Percentiles rank a stretch among this genome's conserved stretches.
Evolutionary conservation across 2,329 filamentous ascomycete genomes (phyloP).

Genomic region (Cladophialophora bantiana): DNA sequence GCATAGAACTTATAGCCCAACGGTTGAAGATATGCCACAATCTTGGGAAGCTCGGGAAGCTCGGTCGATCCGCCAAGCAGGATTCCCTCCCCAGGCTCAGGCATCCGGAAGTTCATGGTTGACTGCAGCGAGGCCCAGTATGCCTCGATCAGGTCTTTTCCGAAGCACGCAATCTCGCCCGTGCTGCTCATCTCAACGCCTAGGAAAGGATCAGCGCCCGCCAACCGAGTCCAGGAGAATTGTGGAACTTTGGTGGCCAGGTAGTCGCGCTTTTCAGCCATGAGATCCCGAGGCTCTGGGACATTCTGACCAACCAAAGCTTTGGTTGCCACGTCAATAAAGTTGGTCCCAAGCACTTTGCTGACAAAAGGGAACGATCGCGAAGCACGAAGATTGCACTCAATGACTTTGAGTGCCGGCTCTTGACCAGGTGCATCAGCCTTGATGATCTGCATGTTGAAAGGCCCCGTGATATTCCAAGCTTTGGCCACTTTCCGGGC

Average conservation of each 20-base stretch:
- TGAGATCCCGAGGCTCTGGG: conserved; percentile 83
- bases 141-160: conserved; percentile 91
- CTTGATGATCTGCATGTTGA: conserved; percentile 99
- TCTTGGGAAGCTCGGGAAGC: conserved; percentile 72
- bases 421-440: conserved; percentile 70
- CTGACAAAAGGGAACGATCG: conserved; percentile 98
- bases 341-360: conserved; percentile 96
- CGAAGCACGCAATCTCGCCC: conserved; percentile 98
- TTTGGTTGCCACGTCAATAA: conserved; percentile 94
- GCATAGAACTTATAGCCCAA: conserved; percentile 95
- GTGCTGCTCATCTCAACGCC: conserved; percentile 98
- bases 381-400: conserved; percentile 96
- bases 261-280: conserved; percentile 88
- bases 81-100: conserved; percentile 91
- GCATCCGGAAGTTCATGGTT: conserved; percentile 99
- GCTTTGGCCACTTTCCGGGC: conserved; percentile 95
- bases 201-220: conserved; percentile 94
- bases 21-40: conserved; percentile 86
- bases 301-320: conserved; percentile 86
- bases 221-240: conserved; percentile 98
- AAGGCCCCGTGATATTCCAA: conserved; percentile 96
- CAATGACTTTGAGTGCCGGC: conserved; percentile 88
- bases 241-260: conserved; percentile 97
- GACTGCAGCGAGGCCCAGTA: conserved; percentile 98
- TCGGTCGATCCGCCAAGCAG: conserved; percentile 88